Conservation (phyloP, 2,329 filamentous ascomycete genomes). For the Fusarium chlamydosporum region DNA sequence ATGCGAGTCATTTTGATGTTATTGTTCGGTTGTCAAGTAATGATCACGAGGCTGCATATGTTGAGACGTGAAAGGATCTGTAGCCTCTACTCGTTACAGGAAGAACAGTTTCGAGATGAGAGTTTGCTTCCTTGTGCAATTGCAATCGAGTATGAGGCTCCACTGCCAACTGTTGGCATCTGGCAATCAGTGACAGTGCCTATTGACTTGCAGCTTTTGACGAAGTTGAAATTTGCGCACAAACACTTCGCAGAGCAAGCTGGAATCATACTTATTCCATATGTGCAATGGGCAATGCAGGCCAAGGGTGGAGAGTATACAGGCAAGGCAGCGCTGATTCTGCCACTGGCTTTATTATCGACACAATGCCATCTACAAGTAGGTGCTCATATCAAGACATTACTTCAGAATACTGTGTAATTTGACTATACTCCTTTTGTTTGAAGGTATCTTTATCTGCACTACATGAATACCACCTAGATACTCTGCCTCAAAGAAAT, state of each 20-base stretch:
- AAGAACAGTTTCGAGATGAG: too few relatives aligned
- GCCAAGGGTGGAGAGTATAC: too few relatives aligned
- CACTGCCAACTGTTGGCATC: background rate
- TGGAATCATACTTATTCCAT: fast-evolving
- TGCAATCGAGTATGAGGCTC: too few relatives aligned
- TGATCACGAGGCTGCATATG: fast-evolving
- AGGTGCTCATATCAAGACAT: background rate
- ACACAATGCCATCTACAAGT: background rate
- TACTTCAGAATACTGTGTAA: fast-evolving
- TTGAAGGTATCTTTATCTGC: too few relatives aligned
- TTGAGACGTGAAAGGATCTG: fast-evolving
- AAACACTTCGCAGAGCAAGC: fast-evolving
- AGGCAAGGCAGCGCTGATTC: fast-evolving
- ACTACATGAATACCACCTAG: background rate
- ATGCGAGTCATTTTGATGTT: slow-evolving; percentile 1
- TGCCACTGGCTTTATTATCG: too few relatives aligned
- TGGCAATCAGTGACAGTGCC: background rate
- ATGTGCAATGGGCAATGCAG: fast-evolving
- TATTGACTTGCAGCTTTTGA: background rate
- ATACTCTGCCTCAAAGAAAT: background rate
- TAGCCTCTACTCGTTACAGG: too few relatives aligned
- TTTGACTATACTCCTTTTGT: background rate
- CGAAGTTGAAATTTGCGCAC: background rate
- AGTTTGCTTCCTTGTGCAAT: too few relatives aligned
- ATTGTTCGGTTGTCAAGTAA: too few relatives aligned